A percentile compares a stretch with the other conserved stretches of the same genome.
phyloP scores from a whole-genome alignment of 768 basidiomycete genomes.

The Imleria badia region DNA sequence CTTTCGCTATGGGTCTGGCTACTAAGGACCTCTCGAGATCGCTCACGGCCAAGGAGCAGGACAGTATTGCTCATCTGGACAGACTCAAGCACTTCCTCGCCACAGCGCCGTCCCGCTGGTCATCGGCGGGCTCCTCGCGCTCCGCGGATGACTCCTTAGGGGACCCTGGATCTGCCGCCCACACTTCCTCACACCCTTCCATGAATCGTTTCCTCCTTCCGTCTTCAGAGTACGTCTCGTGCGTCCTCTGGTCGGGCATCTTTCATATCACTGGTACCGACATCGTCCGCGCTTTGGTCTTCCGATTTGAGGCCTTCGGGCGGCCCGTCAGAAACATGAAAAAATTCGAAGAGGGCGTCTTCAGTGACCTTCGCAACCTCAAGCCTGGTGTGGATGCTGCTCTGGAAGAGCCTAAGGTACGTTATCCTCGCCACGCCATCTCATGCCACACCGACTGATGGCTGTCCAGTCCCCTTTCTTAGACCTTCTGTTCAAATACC shows the following conservation, averaged over 20 bases:
- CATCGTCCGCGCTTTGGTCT: slow-evolving; percentile 92
- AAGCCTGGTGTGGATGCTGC: slow-evolving; percentile 93
- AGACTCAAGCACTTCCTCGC: slow-evolving; percentile 87
- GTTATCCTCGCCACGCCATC: slow-evolving; percentile 24
- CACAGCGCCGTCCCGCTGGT: slow-evolving; percentile 80
- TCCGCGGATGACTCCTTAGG: slow-evolving; percentile 15
- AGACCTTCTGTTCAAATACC: slow-evolving; percentile 92
- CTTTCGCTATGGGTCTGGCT: slow-evolving; percentile 27
- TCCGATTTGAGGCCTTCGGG: slow-evolving; percentile 91
- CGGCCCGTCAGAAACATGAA: slow-evolving; percentile 91
- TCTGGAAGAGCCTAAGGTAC: slow-evolving; percentile 93
- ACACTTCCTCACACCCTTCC: slow-evolving; percentile 65
- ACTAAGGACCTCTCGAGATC: slow-evolving; percentile 40
- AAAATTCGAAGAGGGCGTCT: slow-evolving; percentile 97
- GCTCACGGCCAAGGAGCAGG: slow-evolving; percentile 62
- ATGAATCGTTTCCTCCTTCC: slow-evolving; percentile 88
- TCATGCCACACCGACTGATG: background rate
- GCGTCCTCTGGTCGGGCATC: slow-evolving; percentile 87
- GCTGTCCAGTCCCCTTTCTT: slow-evolving; percentile 77
- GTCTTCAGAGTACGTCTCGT: slow-evolving; percentile 83
- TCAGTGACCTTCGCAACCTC: slow-evolving; percentile 88
- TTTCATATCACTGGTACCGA: slow-evolving; percentile 97
- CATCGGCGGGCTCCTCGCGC: slow-evolving; percentile 33
- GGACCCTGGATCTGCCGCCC: slow-evolving; percentile 31
- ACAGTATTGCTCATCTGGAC: slow-evolving; percentile 73